Percentiles rank a stretch among this genome's conserved stretches.
Conservation (phyloP, 805 yeast genomes). For the Sugiyamaella marilandica region DNA sequence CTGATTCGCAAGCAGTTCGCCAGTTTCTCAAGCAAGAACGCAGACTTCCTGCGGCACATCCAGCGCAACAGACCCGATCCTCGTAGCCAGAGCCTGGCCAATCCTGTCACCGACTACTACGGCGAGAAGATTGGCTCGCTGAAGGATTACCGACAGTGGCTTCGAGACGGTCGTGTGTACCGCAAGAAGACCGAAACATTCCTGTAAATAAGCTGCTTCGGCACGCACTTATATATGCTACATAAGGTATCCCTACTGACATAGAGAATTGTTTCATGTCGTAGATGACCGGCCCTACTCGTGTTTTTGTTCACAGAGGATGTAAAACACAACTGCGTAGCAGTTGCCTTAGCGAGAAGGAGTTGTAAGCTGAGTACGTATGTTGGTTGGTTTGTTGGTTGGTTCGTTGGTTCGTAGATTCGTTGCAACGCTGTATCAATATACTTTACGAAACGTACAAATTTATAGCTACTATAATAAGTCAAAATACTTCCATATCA, state of each 20-base stretch:
- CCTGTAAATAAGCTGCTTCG: slow-evolving; percentile 18
- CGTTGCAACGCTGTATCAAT: too few relatives aligned
- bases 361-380: too few relatives aligned
- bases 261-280: too few relatives aligned
- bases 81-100: slow-evolving; percentile 77
- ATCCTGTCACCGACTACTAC: slow-evolving; percentile 98
- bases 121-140: slow-evolving; percentile 92
- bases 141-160: slow-evolving; percentile 88
- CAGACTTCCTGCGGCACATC: slow-evolving; percentile 67
- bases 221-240: neutral
- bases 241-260: too few relatives aligned
- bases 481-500: too few relatives aligned
- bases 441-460: too few relatives aligned
- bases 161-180: slow-evolving; percentile 90
- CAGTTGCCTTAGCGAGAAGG: too few relatives aligned
- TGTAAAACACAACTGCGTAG: too few relatives aligned
- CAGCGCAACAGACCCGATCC: slow-evolving; percentile 86
- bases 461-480: too few relatives aligned
- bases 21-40: slow-evolving; percentile 49
- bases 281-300: too few relatives aligned
- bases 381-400: too few relatives aligned
- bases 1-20: slow-evolving; percentile 27
- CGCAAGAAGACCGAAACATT: slow-evolving; percentile 37
- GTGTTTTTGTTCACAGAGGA: neutral
- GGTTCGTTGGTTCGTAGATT: too few relatives aligned